These are phyloP conservation scores for Myrica gale DNA, from an alignment of 306 rosid genomes.

Conservation along the genomic window DNA sequence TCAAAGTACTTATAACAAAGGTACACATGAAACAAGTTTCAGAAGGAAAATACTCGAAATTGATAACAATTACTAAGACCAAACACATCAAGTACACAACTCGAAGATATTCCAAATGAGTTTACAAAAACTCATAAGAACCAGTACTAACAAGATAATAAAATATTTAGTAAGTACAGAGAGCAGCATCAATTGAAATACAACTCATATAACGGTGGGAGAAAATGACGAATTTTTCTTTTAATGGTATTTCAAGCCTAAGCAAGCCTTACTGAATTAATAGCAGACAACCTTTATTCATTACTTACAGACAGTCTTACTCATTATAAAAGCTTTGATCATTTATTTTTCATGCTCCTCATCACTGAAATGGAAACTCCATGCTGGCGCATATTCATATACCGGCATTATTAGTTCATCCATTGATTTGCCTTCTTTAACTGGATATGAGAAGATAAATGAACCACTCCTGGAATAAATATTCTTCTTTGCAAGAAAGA, in stretches of 20 bases:
- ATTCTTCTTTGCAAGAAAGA: background rate
- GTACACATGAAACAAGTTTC: slow-evolving; percentile 19
- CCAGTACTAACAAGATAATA: background rate
- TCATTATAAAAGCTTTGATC: background rate
- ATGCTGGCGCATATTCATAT: background rate
- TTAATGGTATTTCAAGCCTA: no score
- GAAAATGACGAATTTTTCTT: background rate
- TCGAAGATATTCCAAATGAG: background rate
- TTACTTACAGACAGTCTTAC: background rate
- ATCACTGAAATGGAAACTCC: background rate
- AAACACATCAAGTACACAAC: background rate
- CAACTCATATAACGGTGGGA: background rate
- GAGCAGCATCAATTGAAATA: slow-evolving; percentile 4
- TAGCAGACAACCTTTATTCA: background rate
- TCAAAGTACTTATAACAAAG: slow-evolving; percentile 23
- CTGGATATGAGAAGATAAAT: background rate
- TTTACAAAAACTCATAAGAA: background rate
- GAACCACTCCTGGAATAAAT: background rate
- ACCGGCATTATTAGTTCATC: background rate
- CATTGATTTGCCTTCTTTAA: background rate
- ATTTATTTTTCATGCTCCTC: background rate
- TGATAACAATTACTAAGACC: slow-evolving; percentile 1
- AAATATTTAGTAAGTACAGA: background rate
- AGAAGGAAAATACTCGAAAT: background rate
- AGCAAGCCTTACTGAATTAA: no score